Percentiles rank a stretch among this genome's conserved stretches.
Evolutionary conservation across 495 filamentous ascomycete species (phyloP).

Genomic region (Lepidopterella palustris): DNA sequence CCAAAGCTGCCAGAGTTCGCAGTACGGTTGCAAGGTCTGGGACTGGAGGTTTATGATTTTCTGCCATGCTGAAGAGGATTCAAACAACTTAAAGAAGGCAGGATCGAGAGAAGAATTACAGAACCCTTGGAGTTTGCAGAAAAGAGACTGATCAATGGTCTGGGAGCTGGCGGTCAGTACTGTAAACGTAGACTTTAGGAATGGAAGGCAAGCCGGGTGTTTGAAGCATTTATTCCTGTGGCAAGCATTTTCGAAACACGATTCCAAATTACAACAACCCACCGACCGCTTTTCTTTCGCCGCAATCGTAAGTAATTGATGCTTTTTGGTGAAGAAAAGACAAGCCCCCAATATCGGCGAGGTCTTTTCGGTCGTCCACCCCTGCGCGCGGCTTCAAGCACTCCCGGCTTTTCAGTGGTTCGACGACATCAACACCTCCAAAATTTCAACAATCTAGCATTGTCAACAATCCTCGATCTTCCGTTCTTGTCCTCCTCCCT

Average conservation of each 20-base stretch:
- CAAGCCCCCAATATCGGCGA: too few species aligned
- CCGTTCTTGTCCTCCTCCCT: background rate
- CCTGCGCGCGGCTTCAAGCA: slow-evolving; percentile 1
- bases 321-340: too few species aligned
- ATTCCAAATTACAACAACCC: too few species aligned
- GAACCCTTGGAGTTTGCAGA: too few species aligned
- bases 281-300: too few species aligned
- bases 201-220: too few species aligned
- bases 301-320: too few species aligned
- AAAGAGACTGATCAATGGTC: too few species aligned
- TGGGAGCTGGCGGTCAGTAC: background rate
- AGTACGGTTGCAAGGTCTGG: slow-evolving; percentile 51
- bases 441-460: slow-evolving; percentile 7
- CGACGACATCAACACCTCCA: slow-evolving; percentile 1
- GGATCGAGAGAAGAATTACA: background rate
- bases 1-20: slow-evolving; percentile 43
- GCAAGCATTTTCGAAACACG: too few species aligned
- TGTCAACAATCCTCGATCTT: background rate
- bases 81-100: background rate
- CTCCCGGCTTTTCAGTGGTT: background rate
- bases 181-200: background rate
- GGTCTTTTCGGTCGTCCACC: too few species aligned
- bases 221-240: too few species aligned
- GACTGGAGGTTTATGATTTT: slow-evolving; percentile 29
- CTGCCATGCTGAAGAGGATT: slow-evolving; percentile 30